Percentiles rank a stretch among this genome's conserved stretches.
Conservation (phyloP, 148 eudicot genomes). For the Camellia granthamiana region DNA sequence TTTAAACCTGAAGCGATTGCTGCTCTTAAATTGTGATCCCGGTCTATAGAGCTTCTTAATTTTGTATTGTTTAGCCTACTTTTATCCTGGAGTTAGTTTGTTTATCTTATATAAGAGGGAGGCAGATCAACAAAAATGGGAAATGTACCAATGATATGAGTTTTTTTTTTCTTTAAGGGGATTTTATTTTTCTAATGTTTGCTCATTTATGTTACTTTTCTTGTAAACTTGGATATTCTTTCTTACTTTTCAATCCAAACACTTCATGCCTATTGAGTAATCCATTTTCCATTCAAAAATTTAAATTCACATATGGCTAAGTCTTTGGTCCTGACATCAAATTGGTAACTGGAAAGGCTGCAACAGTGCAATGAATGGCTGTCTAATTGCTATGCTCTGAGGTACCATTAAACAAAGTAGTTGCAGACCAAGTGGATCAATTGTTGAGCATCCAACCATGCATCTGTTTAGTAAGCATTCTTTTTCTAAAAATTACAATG, state of each 20-base stretch:
- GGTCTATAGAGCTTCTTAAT: not conserved
- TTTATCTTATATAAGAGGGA: constrained; percentile 8
- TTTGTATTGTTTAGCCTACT: not conserved
- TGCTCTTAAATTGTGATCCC: constrained; percentile 65
- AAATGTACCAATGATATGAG: constrained; percentile 5
- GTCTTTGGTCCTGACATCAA: constrained; percentile 9
- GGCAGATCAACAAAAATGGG: not conserved
- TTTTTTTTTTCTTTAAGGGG: not conserved
- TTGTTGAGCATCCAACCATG: not conserved
- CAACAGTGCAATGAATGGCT: constrained; percentile 10
- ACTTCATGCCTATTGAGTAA: not conserved
- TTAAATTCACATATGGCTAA: not conserved
- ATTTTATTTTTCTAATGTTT: not conserved
- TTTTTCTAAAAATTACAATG: not conserved
- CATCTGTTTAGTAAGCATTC: not conserved
- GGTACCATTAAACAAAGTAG: not conserved
- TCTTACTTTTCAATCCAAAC: not conserved
- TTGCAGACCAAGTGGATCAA: constrained; percentile 5
- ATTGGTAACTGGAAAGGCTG: constrained; percentile 1
- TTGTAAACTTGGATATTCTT: not conserved
- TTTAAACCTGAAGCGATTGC: constrained; percentile 88
- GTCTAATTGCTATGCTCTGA: not conserved
- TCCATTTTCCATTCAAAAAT: not conserved
- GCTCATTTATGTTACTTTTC: not conserved
- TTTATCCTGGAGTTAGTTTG: not conserved